Percentiles rank a stretch among this genome's conserved stretches.
phyloP scores from a whole-genome alignment of 192 early-diverging fungal species.

The Linnemannia hyalina region DNA sequence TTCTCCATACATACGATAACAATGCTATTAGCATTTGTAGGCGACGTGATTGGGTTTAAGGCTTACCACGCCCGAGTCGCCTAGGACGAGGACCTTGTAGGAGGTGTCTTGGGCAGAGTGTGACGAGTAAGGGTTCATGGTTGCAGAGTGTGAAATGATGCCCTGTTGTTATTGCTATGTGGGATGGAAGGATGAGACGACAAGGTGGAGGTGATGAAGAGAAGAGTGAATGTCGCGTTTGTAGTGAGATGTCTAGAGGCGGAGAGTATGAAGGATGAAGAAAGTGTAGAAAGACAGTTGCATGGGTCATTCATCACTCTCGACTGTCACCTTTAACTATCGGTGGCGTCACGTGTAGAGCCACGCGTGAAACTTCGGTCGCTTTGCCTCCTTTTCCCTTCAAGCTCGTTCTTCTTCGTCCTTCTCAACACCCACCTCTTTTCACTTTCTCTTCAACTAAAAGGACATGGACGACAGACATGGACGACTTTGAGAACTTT shows the following conservation, averaged over 20 bases:
- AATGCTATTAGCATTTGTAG: neutral
- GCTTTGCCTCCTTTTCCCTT: neutral
- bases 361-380: neutral
- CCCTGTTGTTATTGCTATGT: neutral
- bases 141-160: neutral
- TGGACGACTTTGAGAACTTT: constrained; percentile 77
- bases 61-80: constrained; percentile 51
- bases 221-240: neutral
- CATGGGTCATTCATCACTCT: too few relatives aligned
- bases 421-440: too few relatives aligned
- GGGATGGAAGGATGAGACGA: neutral
- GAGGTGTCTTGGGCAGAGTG: constrained; percentile 11
- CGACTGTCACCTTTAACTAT: too few relatives aligned
- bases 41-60: neutral
- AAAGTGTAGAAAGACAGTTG: too few relatives aligned
- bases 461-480: neutral
- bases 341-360: neutral
- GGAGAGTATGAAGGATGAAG: neutral
- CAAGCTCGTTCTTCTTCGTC: neutral
- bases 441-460: neutral
- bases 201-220: neutral
- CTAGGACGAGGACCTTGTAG: constrained; percentile 42
- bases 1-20: too few relatives aligned
- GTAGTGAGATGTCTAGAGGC: neutral
- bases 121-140: constrained; percentile 2